These are phyloP conservation scores for Barnettozyma populi DNA, from an alignment of 805 yeast species.

Conservation along the genomic window DNA sequence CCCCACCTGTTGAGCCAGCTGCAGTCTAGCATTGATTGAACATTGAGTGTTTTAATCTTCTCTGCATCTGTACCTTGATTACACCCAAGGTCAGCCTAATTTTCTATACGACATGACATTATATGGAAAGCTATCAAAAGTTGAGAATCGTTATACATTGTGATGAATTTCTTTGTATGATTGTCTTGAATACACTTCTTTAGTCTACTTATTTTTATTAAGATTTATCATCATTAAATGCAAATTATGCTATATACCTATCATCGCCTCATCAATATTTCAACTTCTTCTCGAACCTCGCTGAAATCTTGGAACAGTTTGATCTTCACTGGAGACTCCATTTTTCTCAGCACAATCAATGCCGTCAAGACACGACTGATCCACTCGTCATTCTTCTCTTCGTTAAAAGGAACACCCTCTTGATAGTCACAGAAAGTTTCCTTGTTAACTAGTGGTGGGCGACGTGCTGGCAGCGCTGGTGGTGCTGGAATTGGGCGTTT, in stretches of 20 bases:
- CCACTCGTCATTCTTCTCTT: constrained; percentile 54
- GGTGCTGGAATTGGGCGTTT: constrained; percentile 27
- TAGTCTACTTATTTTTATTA: neutral
- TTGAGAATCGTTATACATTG: constrained; percentile 14
- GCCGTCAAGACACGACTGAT: constrained; percentile 39
- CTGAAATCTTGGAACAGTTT: constrained; percentile 20
- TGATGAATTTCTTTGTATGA: constrained; percentile 22
- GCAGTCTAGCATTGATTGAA: neutral
- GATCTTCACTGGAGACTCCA: constrained; percentile 14
- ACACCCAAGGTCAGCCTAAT: neutral
- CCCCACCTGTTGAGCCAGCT: neutral
- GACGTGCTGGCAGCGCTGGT: constrained; percentile 19
- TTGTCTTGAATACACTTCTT: neutral
- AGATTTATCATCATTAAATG: neutral
- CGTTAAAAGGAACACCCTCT: constrained; percentile 26
- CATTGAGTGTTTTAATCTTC: neutral
- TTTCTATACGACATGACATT: neutral
- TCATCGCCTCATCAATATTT: constrained; percentile 2
- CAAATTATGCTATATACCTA: neutral
- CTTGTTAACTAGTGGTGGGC: neutral
- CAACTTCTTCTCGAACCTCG: constrained; percentile 23
- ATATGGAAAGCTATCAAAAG: neutral
- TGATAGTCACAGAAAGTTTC: constrained; percentile 18
- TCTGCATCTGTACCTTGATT: neutral
- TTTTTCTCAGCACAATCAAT: constrained; percentile 16